A percentile compares a stretch with the other conserved stretches of the same genome.
These are phyloP conservation scores for Herpetomonas tarakana DNA, from an alignment of 208 protist genomes.

Conservation along the genomic window DNA sequence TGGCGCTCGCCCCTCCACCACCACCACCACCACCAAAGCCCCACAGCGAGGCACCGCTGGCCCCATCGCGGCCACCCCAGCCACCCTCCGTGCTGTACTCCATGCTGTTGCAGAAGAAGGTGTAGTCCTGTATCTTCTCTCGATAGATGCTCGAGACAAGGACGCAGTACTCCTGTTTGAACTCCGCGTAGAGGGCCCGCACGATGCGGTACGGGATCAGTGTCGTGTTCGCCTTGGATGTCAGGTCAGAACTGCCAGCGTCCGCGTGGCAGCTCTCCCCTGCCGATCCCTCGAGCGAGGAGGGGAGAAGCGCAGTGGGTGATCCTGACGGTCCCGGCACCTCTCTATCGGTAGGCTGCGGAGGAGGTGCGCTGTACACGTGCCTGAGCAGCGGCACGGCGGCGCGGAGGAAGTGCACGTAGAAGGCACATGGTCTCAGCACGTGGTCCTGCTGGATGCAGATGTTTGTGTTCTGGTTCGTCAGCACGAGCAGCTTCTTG, in stretches of 20 bases:
- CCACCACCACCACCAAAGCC: conserved; percentile 14
- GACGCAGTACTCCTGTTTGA: conserved; percentile 64
- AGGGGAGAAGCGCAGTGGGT: background rate
- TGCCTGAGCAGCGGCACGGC: conserved; percentile 53
- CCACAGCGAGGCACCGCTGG: conserved; percentile 11
- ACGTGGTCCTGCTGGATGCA: conserved; percentile 83
- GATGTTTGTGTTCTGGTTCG: conserved; percentile 72
- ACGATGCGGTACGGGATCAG: conserved; percentile 63
- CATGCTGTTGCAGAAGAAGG: conserved; percentile 69
- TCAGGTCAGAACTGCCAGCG: too few species aligned
- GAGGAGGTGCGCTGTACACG: conserved; percentile 5
- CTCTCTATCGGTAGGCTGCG: background rate
- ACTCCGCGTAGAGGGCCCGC: conserved; percentile 67
- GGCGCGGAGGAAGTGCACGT: conserved; percentile 68
- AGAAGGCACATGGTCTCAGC: conserved; percentile 59
- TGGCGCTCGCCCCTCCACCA: conserved; percentile 12
- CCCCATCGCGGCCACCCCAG: conserved; percentile 8
- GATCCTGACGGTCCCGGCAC: background rate
- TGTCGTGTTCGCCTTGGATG: conserved; percentile 10
- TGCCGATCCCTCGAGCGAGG: background rate
- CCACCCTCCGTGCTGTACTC: conserved; percentile 41
- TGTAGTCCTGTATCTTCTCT: conserved; percentile 66
- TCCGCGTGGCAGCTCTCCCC: too few species aligned
- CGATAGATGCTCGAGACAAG: conserved; percentile 77
- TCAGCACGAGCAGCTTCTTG: conserved; percentile 61